Conservation (phyloP, 371 early-diverging fungal genomes). For the Mucor sp. region DNA sequence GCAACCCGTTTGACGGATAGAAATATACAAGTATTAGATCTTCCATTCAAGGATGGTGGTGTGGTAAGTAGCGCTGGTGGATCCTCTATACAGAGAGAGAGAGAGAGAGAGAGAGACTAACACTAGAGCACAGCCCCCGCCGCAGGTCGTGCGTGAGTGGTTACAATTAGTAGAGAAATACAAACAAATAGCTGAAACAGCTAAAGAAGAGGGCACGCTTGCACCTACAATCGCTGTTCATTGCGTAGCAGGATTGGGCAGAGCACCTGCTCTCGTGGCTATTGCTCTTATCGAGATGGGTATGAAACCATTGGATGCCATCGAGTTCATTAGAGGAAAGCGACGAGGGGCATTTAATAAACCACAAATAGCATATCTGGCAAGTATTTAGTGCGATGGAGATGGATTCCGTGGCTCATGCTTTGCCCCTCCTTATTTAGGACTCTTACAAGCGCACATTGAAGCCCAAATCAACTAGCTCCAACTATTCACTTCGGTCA, state of each 20-base stretch:
- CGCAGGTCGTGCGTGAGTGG: constrained; percentile 73
- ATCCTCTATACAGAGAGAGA: too few species aligned
- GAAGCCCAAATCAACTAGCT: constrained; percentile 40
- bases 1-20: constrained; percentile 70
- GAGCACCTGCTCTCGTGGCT: constrained; percentile 75
- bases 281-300: constrained; percentile 87
- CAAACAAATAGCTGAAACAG: constrained; percentile 31
- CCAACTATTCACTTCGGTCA: constrained; percentile 35
- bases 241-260: constrained; percentile 86
- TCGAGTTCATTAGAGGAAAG: constrained; percentile 75
- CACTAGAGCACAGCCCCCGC: too few species aligned
- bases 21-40: constrained; percentile 43
- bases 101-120: too few species aligned
- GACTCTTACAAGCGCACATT: constrained; percentile 44
- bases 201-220: constrained; percentile 35
- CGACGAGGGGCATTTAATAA: constrained; percentile 88
- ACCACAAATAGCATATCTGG: constrained; percentile 71
- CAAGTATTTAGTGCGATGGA: constrained; percentile 8
- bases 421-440: constrained; percentile 8
- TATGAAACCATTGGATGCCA: constrained; percentile 80
- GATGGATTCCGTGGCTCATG: not conserved
- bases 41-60: constrained; percentile 66
- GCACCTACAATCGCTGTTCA: constrained; percentile 83
- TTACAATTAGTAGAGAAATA: constrained; percentile 66
- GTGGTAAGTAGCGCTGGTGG: constrained; percentile 56